Conservation (phyloP, 139 green algal genomes). For the Raphidocelis subcapitata region DNA sequence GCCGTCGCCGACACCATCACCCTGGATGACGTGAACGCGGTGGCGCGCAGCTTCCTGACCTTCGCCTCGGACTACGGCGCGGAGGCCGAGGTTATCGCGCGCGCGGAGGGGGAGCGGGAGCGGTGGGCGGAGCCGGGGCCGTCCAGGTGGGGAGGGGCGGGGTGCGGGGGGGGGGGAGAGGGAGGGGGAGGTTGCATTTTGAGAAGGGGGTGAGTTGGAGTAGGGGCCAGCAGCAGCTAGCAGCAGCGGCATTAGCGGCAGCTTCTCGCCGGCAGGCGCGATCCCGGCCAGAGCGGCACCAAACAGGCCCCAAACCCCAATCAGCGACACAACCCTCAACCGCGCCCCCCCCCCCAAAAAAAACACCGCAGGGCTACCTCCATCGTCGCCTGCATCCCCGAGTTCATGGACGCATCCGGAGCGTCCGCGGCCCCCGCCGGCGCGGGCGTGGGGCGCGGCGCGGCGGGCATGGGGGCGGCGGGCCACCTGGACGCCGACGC, state of each 20-base stretch:
- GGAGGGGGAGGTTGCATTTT: not conserved
- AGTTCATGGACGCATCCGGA: constrained; percentile 46
- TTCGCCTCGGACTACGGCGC: constrained; percentile 88
- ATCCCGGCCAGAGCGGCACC: too few relatives aligned
- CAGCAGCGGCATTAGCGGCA: too few relatives aligned
- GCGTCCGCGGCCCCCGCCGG: constrained; percentile 18
- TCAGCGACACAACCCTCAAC: too few relatives aligned
- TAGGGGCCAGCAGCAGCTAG: too few relatives aligned
- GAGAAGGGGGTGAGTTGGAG: too few relatives aligned
- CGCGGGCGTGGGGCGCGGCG: constrained; percentile 11
- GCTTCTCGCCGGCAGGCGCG: too few relatives aligned
- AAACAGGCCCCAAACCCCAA: too few relatives aligned
- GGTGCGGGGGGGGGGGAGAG: too few relatives aligned
- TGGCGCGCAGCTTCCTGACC: constrained; percentile 77
- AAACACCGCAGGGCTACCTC: constrained; percentile 77
- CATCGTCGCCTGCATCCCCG: constrained; percentile 92
- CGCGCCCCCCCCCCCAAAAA: too few relatives aligned
- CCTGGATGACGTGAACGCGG: constrained; percentile 78
- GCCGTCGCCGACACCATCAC: constrained; percentile 71
- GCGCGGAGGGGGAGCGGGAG: constrained; percentile 34
- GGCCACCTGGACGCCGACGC: constrained; percentile 76
- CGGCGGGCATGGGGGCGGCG: constrained; percentile 61
- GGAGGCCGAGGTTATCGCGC: constrained; percentile 53
- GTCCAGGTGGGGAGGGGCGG: constrained; percentile 31
- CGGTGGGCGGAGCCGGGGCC: constrained; percentile 53